Percentiles rank a stretch among this genome's conserved stretches.
phyloP scores from a whole-genome alignment of 2,329 filamentous ascomycete species.

The Aspergillus sp. region DNA sequence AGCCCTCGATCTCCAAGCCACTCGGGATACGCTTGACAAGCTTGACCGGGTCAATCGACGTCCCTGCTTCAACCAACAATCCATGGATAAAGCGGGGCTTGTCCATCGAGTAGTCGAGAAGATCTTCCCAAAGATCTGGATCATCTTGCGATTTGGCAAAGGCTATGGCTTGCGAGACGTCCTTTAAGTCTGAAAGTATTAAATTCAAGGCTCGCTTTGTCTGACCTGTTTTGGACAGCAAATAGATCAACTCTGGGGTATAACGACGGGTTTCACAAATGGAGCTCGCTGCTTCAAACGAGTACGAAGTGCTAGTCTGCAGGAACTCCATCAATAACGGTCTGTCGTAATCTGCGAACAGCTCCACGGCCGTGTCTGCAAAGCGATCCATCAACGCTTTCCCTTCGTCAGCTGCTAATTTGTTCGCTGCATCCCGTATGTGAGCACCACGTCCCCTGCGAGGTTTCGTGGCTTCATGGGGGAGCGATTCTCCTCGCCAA shows the following conservation, averaged over 20 bases:
- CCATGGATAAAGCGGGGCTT: slow-evolving; percentile 91
- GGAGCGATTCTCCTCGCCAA: slow-evolving; percentile 66
- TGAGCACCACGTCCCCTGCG: slow-evolving; percentile 27
- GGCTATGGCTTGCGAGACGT: slow-evolving; percentile 84
- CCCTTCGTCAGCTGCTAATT: slow-evolving; percentile 48
- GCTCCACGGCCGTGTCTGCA: slow-evolving; percentile 73
- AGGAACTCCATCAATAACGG: slow-evolving; percentile 78
- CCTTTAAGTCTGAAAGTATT: slow-evolving; percentile 85
- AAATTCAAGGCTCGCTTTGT: slow-evolving; percentile 85
- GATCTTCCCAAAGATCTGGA: slow-evolving; percentile 85
- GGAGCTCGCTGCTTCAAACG: slow-evolving; percentile 63
- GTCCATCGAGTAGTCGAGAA: slow-evolving; percentile 94
- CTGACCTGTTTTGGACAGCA: slow-evolving; percentile 90
- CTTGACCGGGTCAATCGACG: slow-evolving; percentile 82
- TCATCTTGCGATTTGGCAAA: slow-evolving; percentile 94
- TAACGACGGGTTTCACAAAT: slow-evolving; percentile 75
- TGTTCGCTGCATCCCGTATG: slow-evolving; percentile 36
- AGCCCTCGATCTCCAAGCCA: slow-evolving; percentile 81
- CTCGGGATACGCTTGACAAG: slow-evolving; percentile 86
- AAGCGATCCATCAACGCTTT: slow-evolving; percentile 72
- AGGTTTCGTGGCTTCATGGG: slow-evolving; percentile 26
- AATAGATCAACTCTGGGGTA: slow-evolving; percentile 86
- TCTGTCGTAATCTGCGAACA: slow-evolving; percentile 80
- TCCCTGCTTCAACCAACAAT: slow-evolving; percentile 86
- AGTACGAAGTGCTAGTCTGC: slow-evolving; percentile 74